phyloP scores from a whole-genome alignment of 345 rosid genomes.

The Angophora floribunda region DNA sequence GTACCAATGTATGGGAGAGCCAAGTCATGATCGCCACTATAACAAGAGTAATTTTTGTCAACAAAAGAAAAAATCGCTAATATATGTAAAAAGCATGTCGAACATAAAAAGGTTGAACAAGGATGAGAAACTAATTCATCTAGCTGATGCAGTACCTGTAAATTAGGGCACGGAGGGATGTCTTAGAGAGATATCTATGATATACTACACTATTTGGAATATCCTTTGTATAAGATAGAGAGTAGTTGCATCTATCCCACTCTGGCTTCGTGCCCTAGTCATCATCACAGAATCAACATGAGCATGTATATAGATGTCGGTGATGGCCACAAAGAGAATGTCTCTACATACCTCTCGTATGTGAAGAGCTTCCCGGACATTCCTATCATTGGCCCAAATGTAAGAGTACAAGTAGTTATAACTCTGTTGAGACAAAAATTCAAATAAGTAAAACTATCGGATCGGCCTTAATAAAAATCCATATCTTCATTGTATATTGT shows the following conservation, averaged over 20 bases:
- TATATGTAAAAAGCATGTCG: neutral
- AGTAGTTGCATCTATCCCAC: slow-evolving; percentile 12
- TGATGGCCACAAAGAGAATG: neutral
- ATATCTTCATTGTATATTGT: neutral
- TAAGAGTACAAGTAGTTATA: neutral
- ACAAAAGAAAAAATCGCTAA: neutral
- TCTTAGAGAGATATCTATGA: slow-evolving; percentile 7
- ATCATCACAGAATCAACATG: neutral
- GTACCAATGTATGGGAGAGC: slow-evolving; percentile 5
- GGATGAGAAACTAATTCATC: neutral
- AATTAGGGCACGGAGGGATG: slow-evolving; percentile 8
- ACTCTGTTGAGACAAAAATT: neutral
- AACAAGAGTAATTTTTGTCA: neutral
- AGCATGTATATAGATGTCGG: neutral
- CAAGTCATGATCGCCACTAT: slow-evolving; percentile 23
- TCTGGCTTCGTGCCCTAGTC: slow-evolving; percentile 3
- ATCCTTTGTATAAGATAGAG: neutral
- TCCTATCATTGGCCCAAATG: slow-evolving; percentile 21
- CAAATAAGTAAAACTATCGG: neutral
- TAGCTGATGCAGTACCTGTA: neutral
- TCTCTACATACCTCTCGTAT: slow-evolving; percentile 11
- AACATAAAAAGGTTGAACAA: neutral
- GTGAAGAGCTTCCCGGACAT: slow-evolving; percentile 15
- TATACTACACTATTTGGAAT: neutral
- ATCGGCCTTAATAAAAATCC: neutral